Conservation (phyloP, 2,329 filamentous ascomycete genomes). For the Xylaria sp. region DNA sequence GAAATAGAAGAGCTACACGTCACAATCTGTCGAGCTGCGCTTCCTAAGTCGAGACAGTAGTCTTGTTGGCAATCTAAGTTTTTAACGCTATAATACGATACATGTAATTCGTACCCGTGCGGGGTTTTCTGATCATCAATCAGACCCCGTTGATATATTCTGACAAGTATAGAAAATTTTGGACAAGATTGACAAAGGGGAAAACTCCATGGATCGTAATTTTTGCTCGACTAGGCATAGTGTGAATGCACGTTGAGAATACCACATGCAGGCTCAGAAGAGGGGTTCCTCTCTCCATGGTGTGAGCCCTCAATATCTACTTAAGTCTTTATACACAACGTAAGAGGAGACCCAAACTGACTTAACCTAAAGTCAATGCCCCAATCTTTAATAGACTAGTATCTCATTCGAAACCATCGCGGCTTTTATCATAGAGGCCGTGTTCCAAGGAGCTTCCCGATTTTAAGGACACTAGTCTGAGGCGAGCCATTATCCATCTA, state of each 20-base stretch:
- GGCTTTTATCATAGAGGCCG: background rate
- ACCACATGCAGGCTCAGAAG: background rate
- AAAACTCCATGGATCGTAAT: background rate
- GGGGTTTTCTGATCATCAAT: background rate
- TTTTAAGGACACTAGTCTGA: background rate
- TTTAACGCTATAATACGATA: constrained; percentile 4
- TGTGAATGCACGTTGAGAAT: background rate
- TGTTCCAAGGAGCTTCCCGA: background rate
- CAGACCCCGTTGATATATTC: background rate
- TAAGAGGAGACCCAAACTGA: no score
- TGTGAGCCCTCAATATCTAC: background rate
- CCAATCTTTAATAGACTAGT: background rate
- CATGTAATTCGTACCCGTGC: background rate
- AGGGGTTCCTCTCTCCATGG: background rate
- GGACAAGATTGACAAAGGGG: background rate
- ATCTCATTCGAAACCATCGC: background rate
- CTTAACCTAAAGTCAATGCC: background rate
- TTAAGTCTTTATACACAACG: no score
- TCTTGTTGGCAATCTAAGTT: background rate
- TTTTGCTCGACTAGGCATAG: background rate
- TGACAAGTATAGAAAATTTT: constrained; percentile 2
- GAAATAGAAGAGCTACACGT: constrained; percentile 45
- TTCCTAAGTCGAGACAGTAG: background rate
- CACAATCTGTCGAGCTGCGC: background rate
- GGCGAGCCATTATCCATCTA: background rate